phyloP scores from a whole-genome alignment of 139 green algal genomes.

The Coelastrella sp. region DNA sequence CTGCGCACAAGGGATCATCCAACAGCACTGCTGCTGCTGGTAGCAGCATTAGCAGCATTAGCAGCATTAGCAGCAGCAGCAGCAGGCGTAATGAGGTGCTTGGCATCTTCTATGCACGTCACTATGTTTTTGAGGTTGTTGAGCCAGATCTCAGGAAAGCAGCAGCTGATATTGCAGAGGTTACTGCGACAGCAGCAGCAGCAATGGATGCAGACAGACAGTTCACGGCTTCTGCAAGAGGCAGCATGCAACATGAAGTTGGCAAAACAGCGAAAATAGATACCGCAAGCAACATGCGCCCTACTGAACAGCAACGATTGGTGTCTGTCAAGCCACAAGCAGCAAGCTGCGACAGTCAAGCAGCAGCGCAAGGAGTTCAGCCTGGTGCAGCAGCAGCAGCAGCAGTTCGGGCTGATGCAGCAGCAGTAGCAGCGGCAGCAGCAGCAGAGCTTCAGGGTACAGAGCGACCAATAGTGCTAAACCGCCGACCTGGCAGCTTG shows the following conservation, averaged over 20 bases:
- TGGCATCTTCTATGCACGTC: neutral
- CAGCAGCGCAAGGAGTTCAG: neutral
- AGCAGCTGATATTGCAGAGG: neutral
- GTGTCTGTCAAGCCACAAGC: too few species aligned
- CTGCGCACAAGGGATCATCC: neutral
- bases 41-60: neutral
- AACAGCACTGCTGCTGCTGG: neutral
- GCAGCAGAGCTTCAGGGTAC: neutral
- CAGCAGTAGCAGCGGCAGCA: constrained; percentile 6
- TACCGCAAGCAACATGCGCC: too few species aligned
- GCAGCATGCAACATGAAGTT: too few species aligned
- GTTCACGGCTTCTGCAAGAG: too few species aligned
- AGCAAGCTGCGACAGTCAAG: too few species aligned
- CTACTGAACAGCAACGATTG: too few species aligned
- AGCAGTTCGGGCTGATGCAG: neutral
- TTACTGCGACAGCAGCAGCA: neutral
- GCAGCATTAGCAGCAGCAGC: neutral
- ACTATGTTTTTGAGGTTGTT: neutral
- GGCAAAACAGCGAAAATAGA: too few species aligned
- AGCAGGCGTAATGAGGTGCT: neutral
- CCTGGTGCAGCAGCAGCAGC: neutral
- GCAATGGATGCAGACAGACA: too few species aligned
- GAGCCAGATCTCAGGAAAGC: neutral
- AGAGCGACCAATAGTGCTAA: constrained; percentile 27
- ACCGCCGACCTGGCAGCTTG: constrained; percentile 14